These are phyloP conservation scores for Ziziphus jujuba DNA, from an alignment of 306 rosid species.

Conservation along the genomic window DNA sequence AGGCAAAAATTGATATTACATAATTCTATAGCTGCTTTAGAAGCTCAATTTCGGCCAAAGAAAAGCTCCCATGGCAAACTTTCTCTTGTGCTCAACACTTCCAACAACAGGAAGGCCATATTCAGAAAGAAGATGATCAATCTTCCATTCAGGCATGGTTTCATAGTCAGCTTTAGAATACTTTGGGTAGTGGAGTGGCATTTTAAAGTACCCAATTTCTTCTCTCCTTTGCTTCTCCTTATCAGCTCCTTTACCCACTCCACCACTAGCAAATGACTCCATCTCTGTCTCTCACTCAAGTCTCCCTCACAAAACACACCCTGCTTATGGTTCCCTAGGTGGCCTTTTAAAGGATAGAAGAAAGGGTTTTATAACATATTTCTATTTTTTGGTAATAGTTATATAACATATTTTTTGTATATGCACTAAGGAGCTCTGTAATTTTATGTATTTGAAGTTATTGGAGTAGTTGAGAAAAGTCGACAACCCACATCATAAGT, in stretches of 20 bases:
- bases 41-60: constrained; percentile 14
- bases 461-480: constrained; percentile 14
- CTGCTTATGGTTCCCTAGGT: background rate
- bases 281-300: background rate
- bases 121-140: constrained; percentile 21
- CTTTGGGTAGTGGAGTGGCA: constrained; percentile 29
- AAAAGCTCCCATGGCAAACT: constrained; percentile 25
- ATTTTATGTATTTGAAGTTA: background rate
- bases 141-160: constrained; percentile 20
- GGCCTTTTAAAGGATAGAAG: no score
- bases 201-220: constrained; percentile 3
- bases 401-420: background rate
- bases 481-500: background rate
- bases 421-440: background rate
- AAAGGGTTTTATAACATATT: no score
- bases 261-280: constrained; percentile 8
- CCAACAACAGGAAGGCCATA: constrained; percentile 16
- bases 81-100: constrained; percentile 20
- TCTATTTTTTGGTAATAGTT: no score
- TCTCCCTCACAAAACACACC: background rate
- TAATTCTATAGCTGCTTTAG: background rate
- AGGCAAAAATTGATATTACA: no score
- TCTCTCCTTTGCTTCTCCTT: background rate
- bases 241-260: background rate
- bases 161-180: constrained; percentile 20